Percentiles rank a stretch among this genome's conserved stretches.
phyloP scores from a whole-genome alignment of 306 rosid species.

The Sphenostylis stenocarpa region DNA sequence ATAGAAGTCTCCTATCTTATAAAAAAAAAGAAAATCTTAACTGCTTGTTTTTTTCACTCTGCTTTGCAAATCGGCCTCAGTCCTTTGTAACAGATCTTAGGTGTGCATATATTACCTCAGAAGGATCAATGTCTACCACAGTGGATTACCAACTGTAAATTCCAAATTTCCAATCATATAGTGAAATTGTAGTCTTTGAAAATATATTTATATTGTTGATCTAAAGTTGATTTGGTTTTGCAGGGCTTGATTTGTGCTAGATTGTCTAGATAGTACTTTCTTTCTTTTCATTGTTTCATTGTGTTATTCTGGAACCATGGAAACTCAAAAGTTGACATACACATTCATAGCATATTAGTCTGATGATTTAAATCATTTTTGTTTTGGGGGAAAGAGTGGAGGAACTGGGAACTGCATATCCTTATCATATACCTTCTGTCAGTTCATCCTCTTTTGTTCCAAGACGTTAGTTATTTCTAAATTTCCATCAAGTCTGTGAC shows the following conservation, averaged over 20 bases:
- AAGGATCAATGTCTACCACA: neutral
- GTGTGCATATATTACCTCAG: neutral
- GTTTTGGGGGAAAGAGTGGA: neutral
- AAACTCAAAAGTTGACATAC: neutral
- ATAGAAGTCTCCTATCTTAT: neutral
- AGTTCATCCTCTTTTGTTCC: neutral
- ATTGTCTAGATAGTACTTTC: neutral
- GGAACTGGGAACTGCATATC: neutral
- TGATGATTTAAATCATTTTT: neutral
- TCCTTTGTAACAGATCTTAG: neutral
- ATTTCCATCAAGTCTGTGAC: neutral
- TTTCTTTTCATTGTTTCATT: neutral
- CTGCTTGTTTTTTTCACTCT: neutral
- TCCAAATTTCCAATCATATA: neutral
- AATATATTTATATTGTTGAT: neutral
- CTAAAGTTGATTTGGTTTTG: constrained; percentile 6
- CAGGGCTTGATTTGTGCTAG: constrained; percentile 5
- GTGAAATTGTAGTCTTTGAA: neutral
- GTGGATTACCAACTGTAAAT: neutral
- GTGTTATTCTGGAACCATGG: neutral
- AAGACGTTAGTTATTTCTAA: neutral
- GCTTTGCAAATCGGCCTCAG: neutral
- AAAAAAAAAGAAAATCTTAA: neutral
- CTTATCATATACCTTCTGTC: neutral
- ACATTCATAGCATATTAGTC: neutral